Evolutionary conservation across 495 filamentous ascomycete genomes (phyloP).

Genomic region (Aspergillus wentii): DNA sequence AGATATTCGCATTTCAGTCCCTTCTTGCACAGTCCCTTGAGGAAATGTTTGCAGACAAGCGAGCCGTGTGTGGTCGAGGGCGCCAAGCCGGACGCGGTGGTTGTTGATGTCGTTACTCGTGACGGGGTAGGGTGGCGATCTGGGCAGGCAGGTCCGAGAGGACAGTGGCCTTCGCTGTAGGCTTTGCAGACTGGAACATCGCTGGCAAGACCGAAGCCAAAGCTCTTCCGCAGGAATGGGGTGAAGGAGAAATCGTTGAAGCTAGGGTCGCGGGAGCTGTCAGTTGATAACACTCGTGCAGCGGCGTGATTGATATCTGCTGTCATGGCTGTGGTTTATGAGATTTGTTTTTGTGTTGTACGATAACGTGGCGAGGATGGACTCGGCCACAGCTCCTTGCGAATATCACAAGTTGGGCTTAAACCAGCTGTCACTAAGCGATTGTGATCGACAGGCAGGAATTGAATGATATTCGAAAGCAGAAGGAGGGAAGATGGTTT

Average conservation of each 20-base stretch:
- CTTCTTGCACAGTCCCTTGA: conserved; percentile 96
- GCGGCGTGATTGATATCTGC: conserved; percentile 32
- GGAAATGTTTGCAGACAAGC: conserved; percentile 97
- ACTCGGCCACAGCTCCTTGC: too few species aligned
- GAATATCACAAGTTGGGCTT: neutral
- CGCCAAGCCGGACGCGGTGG: conserved; percentile 50
- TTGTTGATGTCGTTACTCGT: conserved; percentile 40
- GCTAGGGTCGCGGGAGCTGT: conserved; percentile 43
- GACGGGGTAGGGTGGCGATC: conserved; percentile 55
- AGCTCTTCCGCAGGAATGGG: conserved; percentile 66
- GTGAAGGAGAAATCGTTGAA: conserved; percentile 67
- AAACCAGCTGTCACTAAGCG: neutral
- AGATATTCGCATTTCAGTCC: conserved; percentile 92
- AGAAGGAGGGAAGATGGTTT: too few species aligned
- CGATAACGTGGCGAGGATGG: too few species aligned
- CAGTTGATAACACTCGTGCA: conserved; percentile 29
- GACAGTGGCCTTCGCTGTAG: conserved; percentile 74
- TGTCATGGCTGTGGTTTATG: conserved; percentile 35
- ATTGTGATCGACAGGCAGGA: too few species aligned
- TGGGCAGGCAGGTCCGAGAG: conserved; percentile 67
- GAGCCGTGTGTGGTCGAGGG: conserved; percentile 51
- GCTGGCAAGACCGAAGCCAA: conserved; percentile 71
- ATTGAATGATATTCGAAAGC: neutral
- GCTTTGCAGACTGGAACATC: conserved; percentile 78
- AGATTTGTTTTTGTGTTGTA: too few species aligned